Conservation (phyloP, 73 alveolate species). For the Tetrahymena elliotti region DNA sequence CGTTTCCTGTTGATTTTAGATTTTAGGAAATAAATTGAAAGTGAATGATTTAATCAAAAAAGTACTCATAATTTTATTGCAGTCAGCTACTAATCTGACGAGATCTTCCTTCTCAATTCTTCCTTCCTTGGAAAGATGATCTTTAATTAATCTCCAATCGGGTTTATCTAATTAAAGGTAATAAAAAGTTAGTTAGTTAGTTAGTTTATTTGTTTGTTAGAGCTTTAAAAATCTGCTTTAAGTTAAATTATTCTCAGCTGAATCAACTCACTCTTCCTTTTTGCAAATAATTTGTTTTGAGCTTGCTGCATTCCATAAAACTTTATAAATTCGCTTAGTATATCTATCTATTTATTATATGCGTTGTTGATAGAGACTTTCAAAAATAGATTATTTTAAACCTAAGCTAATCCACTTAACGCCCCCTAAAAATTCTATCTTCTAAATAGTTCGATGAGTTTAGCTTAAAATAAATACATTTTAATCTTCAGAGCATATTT, state of each 20-base stretch:
- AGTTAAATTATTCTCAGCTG: neutral
- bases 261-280: neutral
- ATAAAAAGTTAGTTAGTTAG: neutral
- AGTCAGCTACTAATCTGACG: slow-evolving; percentile 33
- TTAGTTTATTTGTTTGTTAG: no score
- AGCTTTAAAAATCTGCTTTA: neutral
- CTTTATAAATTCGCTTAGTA: neutral
- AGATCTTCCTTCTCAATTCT: slow-evolving; percentile 55
- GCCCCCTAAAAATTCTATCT: neutral
- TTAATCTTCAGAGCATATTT: neutral
- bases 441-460: neutral
- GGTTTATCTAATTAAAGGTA: slow-evolving; percentile 46
- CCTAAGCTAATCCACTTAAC: neutral
- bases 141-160: slow-evolving; percentile 75
- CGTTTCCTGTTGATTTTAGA: slow-evolving; percentile 48
- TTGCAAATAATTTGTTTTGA: neutral
- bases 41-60: slow-evolving; percentile 10
- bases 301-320: neutral
- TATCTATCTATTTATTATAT: neutral
- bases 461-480: neutral
- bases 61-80: slow-evolving; percentile 59
- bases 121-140: slow-evolving; percentile 79
- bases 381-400: neutral
- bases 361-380: neutral
- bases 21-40: neutral